These are phyloP conservation scores for Lithocarpus polystachyus DNA, from an alignment of 306 rosid species.

Conservation along the genomic window DNA sequence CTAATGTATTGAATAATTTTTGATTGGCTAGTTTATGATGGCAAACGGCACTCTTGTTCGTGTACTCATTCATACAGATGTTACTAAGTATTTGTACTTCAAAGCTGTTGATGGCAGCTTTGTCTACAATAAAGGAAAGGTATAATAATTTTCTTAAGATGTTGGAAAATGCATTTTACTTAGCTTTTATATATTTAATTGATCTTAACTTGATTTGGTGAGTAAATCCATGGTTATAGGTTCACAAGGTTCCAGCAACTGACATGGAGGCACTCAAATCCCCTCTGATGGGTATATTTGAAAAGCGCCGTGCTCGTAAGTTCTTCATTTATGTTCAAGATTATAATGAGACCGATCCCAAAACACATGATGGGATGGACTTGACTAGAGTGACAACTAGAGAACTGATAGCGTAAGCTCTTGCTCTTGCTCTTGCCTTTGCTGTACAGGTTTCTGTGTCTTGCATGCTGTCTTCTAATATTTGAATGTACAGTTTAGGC, in stretches of 20 bases:
- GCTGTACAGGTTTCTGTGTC: not conserved
- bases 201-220: slow-evolving; percentile 8
- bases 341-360: slow-evolving; percentile 73
- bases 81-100: slow-evolving; percentile 88
- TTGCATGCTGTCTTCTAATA: not conserved
- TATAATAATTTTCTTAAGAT: not conserved
- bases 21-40: slow-evolving; percentile 76
- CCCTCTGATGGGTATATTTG: slow-evolving; percentile 95
- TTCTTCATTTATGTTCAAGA: slow-evolving; percentile 87
- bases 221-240: slow-evolving; percentile 38
- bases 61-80: slow-evolving; percentile 93
- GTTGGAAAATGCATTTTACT: not conserved
- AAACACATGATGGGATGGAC: slow-evolving; percentile 89
- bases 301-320: slow-evolving; percentile 94
- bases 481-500: not conserved
- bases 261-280: slow-evolving; percentile 95
- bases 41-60: slow-evolving; percentile 94
- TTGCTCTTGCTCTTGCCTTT: slow-evolving; percentile 9
- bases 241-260: slow-evolving; percentile 88
- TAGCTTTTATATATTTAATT: not conserved
- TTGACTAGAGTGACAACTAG: slow-evolving; percentile 75
- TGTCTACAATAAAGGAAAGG: slow-evolving; percentile 82
- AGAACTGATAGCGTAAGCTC: slow-evolving; percentile 78
- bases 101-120: slow-evolving; percentile 86
- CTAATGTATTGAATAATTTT: not conserved